phyloP scores from a whole-genome alignment of 2,329 filamentous ascomycete genomes.

The Ophiocordyceps unilateralis region DNA sequence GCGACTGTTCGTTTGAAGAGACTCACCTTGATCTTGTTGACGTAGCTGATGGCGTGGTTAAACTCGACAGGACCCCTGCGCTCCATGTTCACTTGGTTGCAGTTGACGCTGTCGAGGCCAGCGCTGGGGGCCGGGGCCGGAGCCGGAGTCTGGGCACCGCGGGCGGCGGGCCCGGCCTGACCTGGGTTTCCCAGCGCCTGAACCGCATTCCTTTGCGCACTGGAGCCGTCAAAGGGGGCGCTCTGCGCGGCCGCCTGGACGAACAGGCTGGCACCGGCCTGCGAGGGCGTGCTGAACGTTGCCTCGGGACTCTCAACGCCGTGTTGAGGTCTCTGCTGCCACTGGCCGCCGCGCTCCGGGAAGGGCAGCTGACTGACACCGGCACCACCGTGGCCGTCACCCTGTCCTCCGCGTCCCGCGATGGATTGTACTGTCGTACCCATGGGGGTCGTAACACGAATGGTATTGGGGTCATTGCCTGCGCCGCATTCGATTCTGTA shows the following conservation, averaged over 20 bases:
- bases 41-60: conserved; percentile 97
- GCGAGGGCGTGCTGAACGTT: conserved; percentile 40
- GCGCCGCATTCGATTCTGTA: conserved; percentile 94
- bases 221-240: conserved; percentile 14
- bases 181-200: conserved; percentile 13
- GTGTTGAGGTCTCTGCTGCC: conserved; percentile 40
- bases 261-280: conserved; percentile 31
- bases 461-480: conserved; percentile 87
- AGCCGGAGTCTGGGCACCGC: conserved; percentile 42
- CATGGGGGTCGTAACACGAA: conserved; percentile 90
- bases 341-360: conserved; percentile 30
- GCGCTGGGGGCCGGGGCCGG: conserved; percentile 43
- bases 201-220: conserved; percentile 13
- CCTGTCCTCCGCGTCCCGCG: conserved; percentile 31
- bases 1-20: too few species aligned
- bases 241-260: conserved; percentile 22
- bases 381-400: conserved; percentile 23
- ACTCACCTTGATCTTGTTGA: conserved; percentile 96
- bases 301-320: conserved; percentile 46
- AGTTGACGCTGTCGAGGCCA: conserved; percentile 43
- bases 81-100: conserved; percentile 49
- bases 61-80: conserved; percentile 93
- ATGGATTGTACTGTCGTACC: conserved; percentile 93
- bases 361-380: conserved; percentile 25
- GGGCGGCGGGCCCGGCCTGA: conserved; percentile 25